A percentile compares a stretch with the other conserved stretches of the same genome.
phyloP scores from a whole-genome alignment of 495 filamentous ascomycete genomes.

The Aspergillus diversus region DNA sequence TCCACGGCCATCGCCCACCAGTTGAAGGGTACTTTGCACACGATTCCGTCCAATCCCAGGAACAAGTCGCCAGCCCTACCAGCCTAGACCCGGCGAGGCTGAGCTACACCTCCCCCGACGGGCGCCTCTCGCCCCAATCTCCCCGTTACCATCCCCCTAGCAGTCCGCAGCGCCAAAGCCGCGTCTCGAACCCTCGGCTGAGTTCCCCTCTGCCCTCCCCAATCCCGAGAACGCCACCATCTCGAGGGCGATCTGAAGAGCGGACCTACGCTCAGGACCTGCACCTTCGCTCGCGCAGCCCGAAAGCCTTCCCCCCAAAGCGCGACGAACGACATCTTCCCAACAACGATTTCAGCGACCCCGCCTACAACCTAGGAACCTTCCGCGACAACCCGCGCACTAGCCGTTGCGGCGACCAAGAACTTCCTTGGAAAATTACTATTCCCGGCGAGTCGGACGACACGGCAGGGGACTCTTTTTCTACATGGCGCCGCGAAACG shows the following conservation, averaged over 20 bases:
- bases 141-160: slow-evolving; percentile 10
- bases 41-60: slow-evolving; percentile 12
- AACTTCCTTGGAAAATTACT: slow-evolving; percentile 34
- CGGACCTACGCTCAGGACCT: slow-evolving; percentile 31
- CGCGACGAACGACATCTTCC: slow-evolving; percentile 24
- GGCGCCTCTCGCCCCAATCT: slow-evolving; percentile 19
- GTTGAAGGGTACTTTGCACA: slow-evolving; percentile 39
- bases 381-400: slow-evolving; percentile 31
- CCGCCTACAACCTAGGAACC: slow-evolving; percentile 30
- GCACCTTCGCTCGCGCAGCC: slow-evolving; percentile 33
- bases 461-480: background rate
- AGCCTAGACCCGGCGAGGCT: slow-evolving; percentile 10
- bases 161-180: slow-evolving; percentile 10
- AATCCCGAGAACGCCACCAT: slow-evolving; percentile 18
- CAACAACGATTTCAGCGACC: slow-evolving; percentile 30
- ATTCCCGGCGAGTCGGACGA: slow-evolving; percentile 30
- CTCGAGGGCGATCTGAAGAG: slow-evolving; percentile 25
- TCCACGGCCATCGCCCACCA: slow-evolving; percentile 24
- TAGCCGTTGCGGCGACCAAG: slow-evolving; percentile 35
- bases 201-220: slow-evolving; percentile 18
- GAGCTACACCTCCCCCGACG: slow-evolving; percentile 12
- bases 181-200: slow-evolving; percentile 8
- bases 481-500: slow-evolving; percentile 14
- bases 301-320: slow-evolving; percentile 25
- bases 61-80: slow-evolving; percentile 1